These are phyloP conservation scores for Wallacemonas collosoma DNA, from an alignment of 208 protist species.

Conservation along the genomic window DNA sequence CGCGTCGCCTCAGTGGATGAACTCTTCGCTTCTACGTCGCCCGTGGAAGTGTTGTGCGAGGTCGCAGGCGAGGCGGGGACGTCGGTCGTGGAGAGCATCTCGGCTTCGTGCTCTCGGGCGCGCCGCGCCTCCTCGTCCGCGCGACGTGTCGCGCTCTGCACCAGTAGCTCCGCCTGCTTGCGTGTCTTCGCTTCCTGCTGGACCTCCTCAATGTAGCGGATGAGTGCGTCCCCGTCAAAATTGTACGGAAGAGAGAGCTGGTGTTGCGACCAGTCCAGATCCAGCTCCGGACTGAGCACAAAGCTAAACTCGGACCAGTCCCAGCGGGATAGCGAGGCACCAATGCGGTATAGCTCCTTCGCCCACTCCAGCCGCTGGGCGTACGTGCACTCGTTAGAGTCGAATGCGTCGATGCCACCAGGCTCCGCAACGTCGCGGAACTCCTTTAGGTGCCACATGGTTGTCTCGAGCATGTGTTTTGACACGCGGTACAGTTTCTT, in stretches of 20 bases:
- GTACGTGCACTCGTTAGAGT: constrained; percentile 90
- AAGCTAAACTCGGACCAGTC: constrained; percentile 93
- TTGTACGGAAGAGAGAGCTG: constrained; percentile 81
- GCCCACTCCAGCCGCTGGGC: constrained; percentile 86
- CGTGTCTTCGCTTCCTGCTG: constrained; percentile 72
- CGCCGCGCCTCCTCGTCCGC: constrained; percentile 45
- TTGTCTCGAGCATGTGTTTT: constrained; percentile 89
- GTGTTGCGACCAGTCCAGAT: constrained; percentile 78
- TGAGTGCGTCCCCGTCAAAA: constrained; percentile 86
- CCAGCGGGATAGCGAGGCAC: constrained; percentile 74
- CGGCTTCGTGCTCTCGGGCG: constrained; percentile 43
- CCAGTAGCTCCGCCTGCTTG: constrained; percentile 58
- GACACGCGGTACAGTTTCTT: constrained; percentile 81
- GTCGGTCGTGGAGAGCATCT: constrained; percentile 51
- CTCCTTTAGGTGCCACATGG: constrained; percentile 89
- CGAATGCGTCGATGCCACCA: constrained; percentile 81
- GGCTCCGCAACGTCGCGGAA: constrained; percentile 81
- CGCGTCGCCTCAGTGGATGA: constrained; percentile 23
- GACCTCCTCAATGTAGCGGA: constrained; percentile 88
- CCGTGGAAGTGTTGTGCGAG: background rate
- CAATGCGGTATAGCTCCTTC: constrained; percentile 89
- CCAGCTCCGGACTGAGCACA: constrained; percentile 69
- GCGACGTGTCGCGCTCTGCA: constrained; percentile 55
- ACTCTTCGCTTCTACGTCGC: background rate
- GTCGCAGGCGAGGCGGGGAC: background rate